phyloP scores from a whole-genome alignment of 306 rosid species.

The Mimosa bimucronata region DNA sequence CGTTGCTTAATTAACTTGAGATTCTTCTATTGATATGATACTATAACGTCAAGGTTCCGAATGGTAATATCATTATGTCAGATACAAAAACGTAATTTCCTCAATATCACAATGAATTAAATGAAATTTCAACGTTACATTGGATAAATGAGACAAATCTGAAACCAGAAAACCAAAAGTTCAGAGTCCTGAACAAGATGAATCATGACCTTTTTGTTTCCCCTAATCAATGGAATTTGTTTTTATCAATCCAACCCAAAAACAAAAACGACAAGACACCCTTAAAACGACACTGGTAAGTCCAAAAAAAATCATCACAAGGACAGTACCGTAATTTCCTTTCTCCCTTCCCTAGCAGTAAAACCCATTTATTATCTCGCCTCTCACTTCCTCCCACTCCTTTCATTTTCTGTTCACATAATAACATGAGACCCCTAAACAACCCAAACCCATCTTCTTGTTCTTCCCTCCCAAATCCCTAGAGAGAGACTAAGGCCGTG shows the following conservation, averaged over 20 bases:
- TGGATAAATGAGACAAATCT: not conserved
- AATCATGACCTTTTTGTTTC: constrained; percentile 28
- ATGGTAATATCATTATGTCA: not conserved
- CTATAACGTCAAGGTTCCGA: not conserved
- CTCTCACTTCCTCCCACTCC: constrained; percentile 33
- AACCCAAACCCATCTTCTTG: not conserved
- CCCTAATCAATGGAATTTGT: constrained; percentile 37
- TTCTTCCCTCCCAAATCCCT: not conserved
- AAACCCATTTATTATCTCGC: constrained; percentile 56
- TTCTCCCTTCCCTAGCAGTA: not conserved
- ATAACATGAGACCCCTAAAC: constrained; percentile 15
- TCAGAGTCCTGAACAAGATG: not conserved
- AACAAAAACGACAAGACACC: constrained; percentile 36
- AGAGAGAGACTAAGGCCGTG: constrained; percentile 15
- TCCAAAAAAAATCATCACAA: constrained; percentile 5
- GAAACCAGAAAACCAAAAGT: not conserved
- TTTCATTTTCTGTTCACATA: constrained; percentile 1
- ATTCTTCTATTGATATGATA: not conserved
- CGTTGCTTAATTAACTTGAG: not conserved
- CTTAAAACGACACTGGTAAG: constrained; percentile 48
- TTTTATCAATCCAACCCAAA: not conserved
- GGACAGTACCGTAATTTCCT: constrained; percentile 51
- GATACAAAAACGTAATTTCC: constrained; percentile 6
- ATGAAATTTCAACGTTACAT: not conserved
- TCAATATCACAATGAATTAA: not conserved